Evolutionary conservation across 1,284 basidiomycete genomes (phyloP).

Genomic region (Sporisorium iseilematis-ciliati): DNA sequence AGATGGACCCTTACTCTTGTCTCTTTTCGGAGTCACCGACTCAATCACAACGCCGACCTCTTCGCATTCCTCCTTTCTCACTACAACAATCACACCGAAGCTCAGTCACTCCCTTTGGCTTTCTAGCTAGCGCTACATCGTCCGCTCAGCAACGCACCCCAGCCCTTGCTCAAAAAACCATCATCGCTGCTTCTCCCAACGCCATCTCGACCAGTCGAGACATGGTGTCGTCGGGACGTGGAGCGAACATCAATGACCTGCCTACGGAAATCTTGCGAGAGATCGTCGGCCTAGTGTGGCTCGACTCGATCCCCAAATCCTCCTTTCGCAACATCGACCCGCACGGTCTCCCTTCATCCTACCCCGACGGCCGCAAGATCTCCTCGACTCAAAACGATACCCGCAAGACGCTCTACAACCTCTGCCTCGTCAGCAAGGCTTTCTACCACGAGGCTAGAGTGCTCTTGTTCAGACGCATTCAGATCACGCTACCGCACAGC

Average conservation of each 20-base stretch:
- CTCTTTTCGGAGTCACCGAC: neutral
- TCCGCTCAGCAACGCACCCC: neutral
- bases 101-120: no score
- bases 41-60: neutral
- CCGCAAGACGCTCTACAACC: conserved; percentile 58
- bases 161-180: neutral
- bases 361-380: conserved; percentile 59
- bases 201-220: conserved; percentile 22
- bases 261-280: conserved; percentile 62
- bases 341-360: conserved; percentile 62
- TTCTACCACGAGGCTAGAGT: conserved; percentile 64
- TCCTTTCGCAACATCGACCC: conserved; percentile 65
- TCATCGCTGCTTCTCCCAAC: neutral
- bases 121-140: neutral
- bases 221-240: conserved; percentile 38
- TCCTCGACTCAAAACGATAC: conserved; percentile 60
- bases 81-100: neutral
- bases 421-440: conserved; percentile 65
- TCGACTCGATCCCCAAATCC: conserved; percentile 62
- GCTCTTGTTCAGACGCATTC: conserved; percentile 64
- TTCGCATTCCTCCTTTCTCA: neutral
- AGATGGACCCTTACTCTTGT: conserved; percentile 5
- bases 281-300: conserved; percentile 60
- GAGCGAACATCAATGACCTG: conserved; percentile 49
- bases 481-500: conserved; percentile 66